A percentile compares a stretch with the other conserved stretches of the same genome.
phyloP scores from a whole-genome alignment of 805 yeast species.

The Candida khao-thaluensis region DNA sequence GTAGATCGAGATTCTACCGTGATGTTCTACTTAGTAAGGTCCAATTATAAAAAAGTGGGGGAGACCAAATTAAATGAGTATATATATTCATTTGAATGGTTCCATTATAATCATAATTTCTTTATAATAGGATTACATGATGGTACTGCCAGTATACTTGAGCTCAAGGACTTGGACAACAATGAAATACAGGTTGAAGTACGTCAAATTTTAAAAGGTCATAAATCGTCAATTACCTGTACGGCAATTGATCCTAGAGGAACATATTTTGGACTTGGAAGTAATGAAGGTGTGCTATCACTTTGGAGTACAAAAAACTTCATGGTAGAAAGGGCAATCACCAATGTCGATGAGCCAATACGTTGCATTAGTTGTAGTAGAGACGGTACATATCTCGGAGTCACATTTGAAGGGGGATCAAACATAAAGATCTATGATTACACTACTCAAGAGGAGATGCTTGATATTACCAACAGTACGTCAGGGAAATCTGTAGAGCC shows the following conservation, averaged over 20 bases:
- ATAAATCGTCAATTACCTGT: slow-evolving; percentile 49
- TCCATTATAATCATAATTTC: slow-evolving; percentile 36
- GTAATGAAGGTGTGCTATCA: slow-evolving; percentile 56
- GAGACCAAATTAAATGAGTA: slow-evolving; percentile 24
- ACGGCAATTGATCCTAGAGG: slow-evolving; percentile 55
- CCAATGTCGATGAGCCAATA: slow-evolving; percentile 45
- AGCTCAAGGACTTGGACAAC: slow-evolving; percentile 12
- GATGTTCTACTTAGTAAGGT: slow-evolving; percentile 30
- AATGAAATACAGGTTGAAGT: neutral
- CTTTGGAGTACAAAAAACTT: slow-evolving; percentile 47
- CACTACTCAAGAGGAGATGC: slow-evolving; percentile 26
- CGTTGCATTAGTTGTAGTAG: slow-evolving; percentile 37
- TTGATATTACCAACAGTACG: slow-evolving; percentile 29
- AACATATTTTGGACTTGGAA: slow-evolving; percentile 48
- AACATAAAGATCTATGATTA: slow-evolving; percentile 41
- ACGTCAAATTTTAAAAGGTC: slow-evolving; percentile 35
- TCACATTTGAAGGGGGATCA: slow-evolving; percentile 43
- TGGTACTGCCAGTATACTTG: slow-evolving; percentile 41
- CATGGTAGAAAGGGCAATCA: slow-evolving; percentile 33
- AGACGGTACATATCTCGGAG: slow-evolving; percentile 48
- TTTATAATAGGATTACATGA: slow-evolving; percentile 43
- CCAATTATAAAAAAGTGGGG: slow-evolving; percentile 28
- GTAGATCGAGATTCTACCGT: slow-evolving; percentile 41
- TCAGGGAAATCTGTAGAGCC: slow-evolving; percentile 29
- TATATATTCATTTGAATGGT: slow-evolving; percentile 46